phyloP scores from a whole-genome alignment of 345 rosid species.

The Capsella bursapastoris region DNA sequence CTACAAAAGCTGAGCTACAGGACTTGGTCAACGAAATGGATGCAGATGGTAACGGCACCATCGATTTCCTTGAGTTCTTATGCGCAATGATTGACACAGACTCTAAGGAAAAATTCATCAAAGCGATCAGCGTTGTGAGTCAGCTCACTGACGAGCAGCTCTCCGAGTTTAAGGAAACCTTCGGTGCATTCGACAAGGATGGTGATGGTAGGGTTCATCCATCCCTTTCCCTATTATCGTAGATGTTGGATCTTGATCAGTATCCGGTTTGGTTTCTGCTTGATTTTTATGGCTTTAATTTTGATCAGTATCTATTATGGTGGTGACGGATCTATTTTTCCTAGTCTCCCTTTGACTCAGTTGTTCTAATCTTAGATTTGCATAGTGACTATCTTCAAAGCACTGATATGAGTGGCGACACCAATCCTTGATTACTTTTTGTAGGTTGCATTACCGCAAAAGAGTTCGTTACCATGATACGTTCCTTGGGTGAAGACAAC shows the following conservation, averaged over 20 bases:
- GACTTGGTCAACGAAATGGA: too few species aligned
- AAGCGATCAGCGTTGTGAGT: constrained; percentile 17
- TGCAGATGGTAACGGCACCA: too few species aligned
- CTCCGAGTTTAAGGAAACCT: constrained; percentile 80
- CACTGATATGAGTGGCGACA: not conserved
- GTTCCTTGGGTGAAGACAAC: constrained; percentile 78
- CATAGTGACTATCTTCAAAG: not conserved
- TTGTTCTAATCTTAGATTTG: too few species aligned
- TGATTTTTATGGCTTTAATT: too few species aligned
- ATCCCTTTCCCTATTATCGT: not conserved
- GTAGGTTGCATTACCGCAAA: constrained; percentile 81
- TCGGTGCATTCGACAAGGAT: constrained; percentile 79
- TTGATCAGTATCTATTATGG: too few species aligned
- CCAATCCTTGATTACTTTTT: constrained; percentile 17
- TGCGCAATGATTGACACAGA: too few species aligned
- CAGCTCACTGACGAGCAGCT: constrained; percentile 81
- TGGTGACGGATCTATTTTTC: too few species aligned
- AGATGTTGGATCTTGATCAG: not conserved
- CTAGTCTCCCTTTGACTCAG: too few species aligned
- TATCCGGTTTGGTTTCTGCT: too few species aligned
- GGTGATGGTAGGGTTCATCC: constrained; percentile 66
- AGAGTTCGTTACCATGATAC: constrained; percentile 84
- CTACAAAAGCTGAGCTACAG: too few species aligned
- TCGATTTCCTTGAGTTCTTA: too few species aligned
- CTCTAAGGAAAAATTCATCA: too few species aligned